A percentile compares a stretch with the other conserved stretches of the same genome.
These are phyloP conservation scores for Debaryomyces castellii DNA, from an alignment of 805 yeast genomes.

Conservation along the genomic window DNA sequence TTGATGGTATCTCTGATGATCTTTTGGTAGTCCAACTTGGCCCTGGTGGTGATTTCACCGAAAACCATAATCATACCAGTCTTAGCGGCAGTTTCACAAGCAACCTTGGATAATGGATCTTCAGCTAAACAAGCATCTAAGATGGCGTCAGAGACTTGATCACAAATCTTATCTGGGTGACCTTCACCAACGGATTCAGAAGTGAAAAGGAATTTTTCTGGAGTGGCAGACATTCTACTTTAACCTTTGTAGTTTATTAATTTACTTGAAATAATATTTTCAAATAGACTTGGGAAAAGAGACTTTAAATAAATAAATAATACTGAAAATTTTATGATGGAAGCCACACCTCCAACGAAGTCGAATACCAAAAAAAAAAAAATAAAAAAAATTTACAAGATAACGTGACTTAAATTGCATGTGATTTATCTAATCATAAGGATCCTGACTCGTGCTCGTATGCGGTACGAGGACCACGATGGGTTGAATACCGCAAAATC, in stretches of 20 bases:
- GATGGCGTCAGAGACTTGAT: slow-evolving; percentile 98
- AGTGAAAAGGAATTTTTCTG: slow-evolving; percentile 59
- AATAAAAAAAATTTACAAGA: slow-evolving; percentile 1
- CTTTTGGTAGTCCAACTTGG: slow-evolving; percentile 93
- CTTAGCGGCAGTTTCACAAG: slow-evolving; percentile 98
- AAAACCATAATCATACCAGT: slow-evolving; percentile 99
- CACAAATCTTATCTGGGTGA: slow-evolving; percentile 96
- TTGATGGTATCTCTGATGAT: slow-evolving; percentile 97
- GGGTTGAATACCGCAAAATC: background rate
- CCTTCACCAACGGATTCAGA: slow-evolving; percentile 94
- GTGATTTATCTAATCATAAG: background rate
- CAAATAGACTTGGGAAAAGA: background rate
- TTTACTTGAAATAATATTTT: background rate
- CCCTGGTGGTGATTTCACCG: slow-evolving; percentile 98
- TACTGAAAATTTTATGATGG: background rate
- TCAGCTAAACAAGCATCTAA: slow-evolving; percentile 94
- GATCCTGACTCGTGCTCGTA: background rate
- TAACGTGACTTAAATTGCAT: slow-evolving; percentile 3
- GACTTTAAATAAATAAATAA: background rate
- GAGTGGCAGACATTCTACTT: slow-evolving; percentile 9
- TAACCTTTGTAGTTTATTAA: background rate
- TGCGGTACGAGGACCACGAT: background rate
- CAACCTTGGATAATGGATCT: slow-evolving; percentile 98
- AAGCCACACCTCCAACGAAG: background rate
- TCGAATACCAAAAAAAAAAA: background rate